A percentile compares a stretch with the other conserved stretches of the same genome.
These are phyloP conservation scores for Coprinellus micaceus DNA, from an alignment of 768 basidiomycete genomes.

Conservation along the genomic window DNA sequence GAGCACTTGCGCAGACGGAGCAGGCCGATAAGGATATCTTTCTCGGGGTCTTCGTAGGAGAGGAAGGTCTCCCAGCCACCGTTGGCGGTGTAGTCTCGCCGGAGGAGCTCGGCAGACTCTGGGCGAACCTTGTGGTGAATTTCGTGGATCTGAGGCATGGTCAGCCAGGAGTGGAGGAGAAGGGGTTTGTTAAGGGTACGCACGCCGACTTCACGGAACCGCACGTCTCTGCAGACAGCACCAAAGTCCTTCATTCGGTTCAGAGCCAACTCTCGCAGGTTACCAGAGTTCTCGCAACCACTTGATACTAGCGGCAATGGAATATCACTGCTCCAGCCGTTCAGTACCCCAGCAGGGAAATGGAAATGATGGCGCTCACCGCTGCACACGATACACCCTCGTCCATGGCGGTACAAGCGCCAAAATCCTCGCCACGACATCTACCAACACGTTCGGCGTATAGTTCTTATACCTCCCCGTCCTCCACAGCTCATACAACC, in stretches of 20 bases:
- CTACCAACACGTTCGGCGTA: slow-evolving; percentile 96
- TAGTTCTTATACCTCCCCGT: slow-evolving; percentile 99
- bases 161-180: not conserved
- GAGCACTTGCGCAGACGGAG: slow-evolving; percentile 92
- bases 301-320: slow-evolving; percentile 94
- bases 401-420: slow-evolving; percentile 99
- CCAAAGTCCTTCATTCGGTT: slow-evolving; percentile 99
- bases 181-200: slow-evolving; percentile 26
- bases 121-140: slow-evolving; percentile 98
- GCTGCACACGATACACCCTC: slow-evolving; percentile 94
- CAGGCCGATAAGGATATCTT: slow-evolving; percentile 92
- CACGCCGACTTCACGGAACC: slow-evolving; percentile 97
- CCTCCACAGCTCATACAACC: slow-evolving; percentile 92
- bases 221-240: slow-evolving; percentile 93
- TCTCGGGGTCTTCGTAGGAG: slow-evolving; percentile 97
- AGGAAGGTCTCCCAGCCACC: slow-evolving; percentile 99
- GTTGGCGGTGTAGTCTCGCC: slow-evolving; percentile 94
- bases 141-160: slow-evolving; percentile 76
- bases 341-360: not conserved
- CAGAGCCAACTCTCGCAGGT: slow-evolving; percentile 90
- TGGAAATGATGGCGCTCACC: slow-evolving; percentile 41
- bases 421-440: slow-evolving; percentile 93
- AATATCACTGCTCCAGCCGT: slow-evolving; percentile 67
- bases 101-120: slow-evolving; percentile 90
- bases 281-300: slow-evolving; percentile 97